Evolutionary conservation across 345 rosid species (phyloP).

Genomic region (Camelina hispida): DNA sequence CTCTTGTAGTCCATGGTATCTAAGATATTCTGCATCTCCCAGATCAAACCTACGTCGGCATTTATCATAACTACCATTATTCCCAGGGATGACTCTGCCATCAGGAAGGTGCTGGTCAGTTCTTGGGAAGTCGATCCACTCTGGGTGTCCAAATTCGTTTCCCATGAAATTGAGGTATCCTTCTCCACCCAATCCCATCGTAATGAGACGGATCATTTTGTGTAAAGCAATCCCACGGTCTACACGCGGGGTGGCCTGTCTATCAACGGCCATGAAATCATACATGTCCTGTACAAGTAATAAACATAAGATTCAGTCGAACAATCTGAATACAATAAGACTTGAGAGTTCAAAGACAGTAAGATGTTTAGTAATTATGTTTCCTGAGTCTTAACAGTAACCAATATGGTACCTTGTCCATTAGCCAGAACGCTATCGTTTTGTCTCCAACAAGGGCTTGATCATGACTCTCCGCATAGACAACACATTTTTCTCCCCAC

Average conservation of each 20-base stretch:
- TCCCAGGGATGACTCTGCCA: slow-evolving; percentile 74
- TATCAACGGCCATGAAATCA: slow-evolving; percentile 90
- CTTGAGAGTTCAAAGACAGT: background rate
- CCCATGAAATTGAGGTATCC: slow-evolving; percentile 99
- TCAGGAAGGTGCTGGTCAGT: slow-evolving; percentile 77
- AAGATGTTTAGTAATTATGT: slow-evolving; percentile 11
- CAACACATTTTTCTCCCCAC: slow-evolving; percentile 84
- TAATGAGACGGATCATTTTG: slow-evolving; percentile 94
- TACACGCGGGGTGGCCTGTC: slow-evolving; percentile 73
- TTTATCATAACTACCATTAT: slow-evolving; percentile 80
- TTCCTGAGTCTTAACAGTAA: slow-evolving; percentile 8
- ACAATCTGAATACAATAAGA: slow-evolving; percentile 6
- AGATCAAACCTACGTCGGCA: slow-evolving; percentile 96
- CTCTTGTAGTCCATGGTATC: slow-evolving; percentile 87
- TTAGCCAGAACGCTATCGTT: slow-evolving; percentile 95
- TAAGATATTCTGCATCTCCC: slow-evolving; percentile 82
- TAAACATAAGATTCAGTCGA: slow-evolving; percentile 15
- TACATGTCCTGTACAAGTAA: slow-evolving; percentile 81
- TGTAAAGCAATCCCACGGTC: slow-evolving; percentile 98
- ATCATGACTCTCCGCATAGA: slow-evolving; percentile 97
- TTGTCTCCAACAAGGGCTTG: slow-evolving; percentile 99
- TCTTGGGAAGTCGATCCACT: slow-evolving; percentile 98
- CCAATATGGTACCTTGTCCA: slow-evolving; percentile 77
- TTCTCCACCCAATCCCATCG: slow-evolving; percentile 97
- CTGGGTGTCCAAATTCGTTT: slow-evolving; percentile 99